Percentiles rank a stretch among this genome's conserved stretches.
phyloP scores from a whole-genome alignment of 75 land plant species.

The Selaginella moellendorffii region DNA sequence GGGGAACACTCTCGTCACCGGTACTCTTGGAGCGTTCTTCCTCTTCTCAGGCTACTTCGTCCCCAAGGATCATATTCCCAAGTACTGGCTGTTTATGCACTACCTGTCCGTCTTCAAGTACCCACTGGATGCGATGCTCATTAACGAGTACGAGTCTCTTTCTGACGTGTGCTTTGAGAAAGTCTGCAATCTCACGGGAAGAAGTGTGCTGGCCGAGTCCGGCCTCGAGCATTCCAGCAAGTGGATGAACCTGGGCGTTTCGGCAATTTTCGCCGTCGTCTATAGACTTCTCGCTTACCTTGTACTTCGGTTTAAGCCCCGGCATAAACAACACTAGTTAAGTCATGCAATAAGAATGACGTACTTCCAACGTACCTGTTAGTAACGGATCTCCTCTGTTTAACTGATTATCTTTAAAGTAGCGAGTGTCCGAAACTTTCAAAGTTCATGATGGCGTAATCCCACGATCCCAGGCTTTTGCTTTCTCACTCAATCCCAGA shows the following conservation, averaged over 20 bases:
- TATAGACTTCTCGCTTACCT: neutral
- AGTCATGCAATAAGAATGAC: too few relatives aligned
- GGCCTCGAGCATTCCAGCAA: constrained; percentile 1
- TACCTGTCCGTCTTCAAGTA: constrained; percentile 6
- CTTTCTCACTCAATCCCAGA: too few relatives aligned
- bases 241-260: neutral
- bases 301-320: neutral
- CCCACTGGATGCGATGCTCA: constrained; percentile 6
- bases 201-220: neutral
- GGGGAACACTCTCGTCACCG: constrained; percentile 54
- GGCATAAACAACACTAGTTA: neutral
- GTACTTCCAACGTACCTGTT: too few relatives aligned
- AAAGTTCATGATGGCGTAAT: too few relatives aligned
- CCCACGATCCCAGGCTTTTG: too few relatives aligned
- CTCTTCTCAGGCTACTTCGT: constrained; percentile 7
- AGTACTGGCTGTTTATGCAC: constrained; percentile 7
- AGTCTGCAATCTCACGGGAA: neutral
- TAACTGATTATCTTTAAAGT: too few relatives aligned
- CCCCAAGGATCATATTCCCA: neutral
- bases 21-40: constrained; percentile 15
- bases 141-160: neutral
- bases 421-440: too few relatives aligned
- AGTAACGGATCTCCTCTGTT: too few relatives aligned
- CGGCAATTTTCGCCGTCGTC: neutral
- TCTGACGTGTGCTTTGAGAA: neutral